Evolutionary conservation across 75 land plant species (phyloP).

Genomic region (Gnetum montanum): DNA sequence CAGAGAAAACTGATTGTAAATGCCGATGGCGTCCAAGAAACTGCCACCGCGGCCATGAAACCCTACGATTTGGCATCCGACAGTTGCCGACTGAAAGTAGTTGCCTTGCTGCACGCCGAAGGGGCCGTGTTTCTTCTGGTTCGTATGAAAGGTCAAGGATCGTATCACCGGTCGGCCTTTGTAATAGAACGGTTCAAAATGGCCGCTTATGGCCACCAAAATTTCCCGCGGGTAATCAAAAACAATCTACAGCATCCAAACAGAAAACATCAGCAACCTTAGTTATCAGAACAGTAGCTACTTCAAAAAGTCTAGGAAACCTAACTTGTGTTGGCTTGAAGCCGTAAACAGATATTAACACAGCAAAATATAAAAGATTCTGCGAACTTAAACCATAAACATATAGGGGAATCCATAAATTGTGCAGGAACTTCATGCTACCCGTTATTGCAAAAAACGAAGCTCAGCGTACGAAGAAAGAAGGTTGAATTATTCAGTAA

Average conservation of each 20-base stretch:
- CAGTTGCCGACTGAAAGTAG: constrained; percentile 24
- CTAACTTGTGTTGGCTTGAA: background rate
- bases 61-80: constrained; percentile 42
- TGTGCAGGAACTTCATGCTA: background rate
- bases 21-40: constrained; percentile 37
- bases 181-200: constrained; percentile 13
- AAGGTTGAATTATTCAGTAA: too few species aligned
- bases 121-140: constrained; percentile 27
- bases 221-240: constrained; percentile 37
- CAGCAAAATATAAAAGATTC: background rate
- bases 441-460: background rate
- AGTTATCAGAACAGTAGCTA: too few species aligned
- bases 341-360: background rate
- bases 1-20: too few species aligned
- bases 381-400: background rate
- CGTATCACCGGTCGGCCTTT: constrained; percentile 7
- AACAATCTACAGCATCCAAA: constrained; percentile 12
- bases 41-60: constrained; percentile 13
- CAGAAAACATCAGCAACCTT: too few species aligned
- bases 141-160: constrained; percentile 32
- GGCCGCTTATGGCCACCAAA: constrained; percentile 29
- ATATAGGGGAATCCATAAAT: background rate
- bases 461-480: too few species aligned
- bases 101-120: constrained; percentile 38
- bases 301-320: background rate